phyloP scores from a whole-genome alignment of 2,329 filamentous ascomycete genomes.

The Paecilomyces sp. region DNA sequence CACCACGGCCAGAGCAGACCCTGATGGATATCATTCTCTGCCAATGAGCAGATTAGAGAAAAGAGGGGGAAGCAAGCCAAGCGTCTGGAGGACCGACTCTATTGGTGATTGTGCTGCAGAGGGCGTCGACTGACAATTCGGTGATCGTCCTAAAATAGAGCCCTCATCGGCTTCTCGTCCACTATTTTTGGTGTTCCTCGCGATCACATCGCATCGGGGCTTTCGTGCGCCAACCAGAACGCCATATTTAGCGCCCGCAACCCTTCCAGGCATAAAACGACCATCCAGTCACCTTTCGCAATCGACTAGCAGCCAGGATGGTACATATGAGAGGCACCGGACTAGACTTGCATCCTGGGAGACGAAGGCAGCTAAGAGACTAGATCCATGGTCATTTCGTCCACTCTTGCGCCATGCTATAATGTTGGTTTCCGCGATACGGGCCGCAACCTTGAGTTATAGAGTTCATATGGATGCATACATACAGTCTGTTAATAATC shows the following conservation, averaged over 20 bases:
- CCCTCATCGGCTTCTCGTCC: neutral
- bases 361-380: neutral
- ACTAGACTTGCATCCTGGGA: neutral
- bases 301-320: neutral
- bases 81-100: neutral
- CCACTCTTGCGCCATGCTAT: neutral
- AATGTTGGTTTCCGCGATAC: neutral
- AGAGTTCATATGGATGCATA: neutral
- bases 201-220: constrained; percentile 4
- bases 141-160: neutral
- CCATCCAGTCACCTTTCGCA: neutral
- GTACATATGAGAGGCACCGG: neutral
- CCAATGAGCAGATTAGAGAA: neutral
- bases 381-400: neutral
- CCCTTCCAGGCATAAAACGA: neutral
- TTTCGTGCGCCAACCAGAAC: constrained; percentile 6
- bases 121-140: neutral
- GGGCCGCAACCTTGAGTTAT: neutral
- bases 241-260: neutral
- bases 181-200: neutral
- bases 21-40: neutral
- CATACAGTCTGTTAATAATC: neutral
- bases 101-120: neutral
- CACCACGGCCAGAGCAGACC: neutral
- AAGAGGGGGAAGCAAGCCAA: neutral